A percentile compares a stretch with the other conserved stretches of the same genome.
phyloP scores from a whole-genome alignment of 1,284 basidiomycete genomes.

The Xanthoconium separans region DNA sequence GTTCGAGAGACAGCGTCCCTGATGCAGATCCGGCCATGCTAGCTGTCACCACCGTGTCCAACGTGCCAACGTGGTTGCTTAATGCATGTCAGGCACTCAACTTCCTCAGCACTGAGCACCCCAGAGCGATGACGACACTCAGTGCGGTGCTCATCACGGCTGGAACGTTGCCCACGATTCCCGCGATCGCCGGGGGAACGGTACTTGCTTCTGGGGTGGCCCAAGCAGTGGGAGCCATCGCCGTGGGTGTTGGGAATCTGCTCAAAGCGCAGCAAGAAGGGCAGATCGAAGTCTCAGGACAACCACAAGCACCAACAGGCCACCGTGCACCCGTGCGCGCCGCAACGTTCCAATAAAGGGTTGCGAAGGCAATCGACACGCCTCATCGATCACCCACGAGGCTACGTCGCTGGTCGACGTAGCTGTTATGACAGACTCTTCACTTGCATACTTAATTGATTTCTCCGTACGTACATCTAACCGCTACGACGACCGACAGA shows the following conservation, averaged over 20 bases:
- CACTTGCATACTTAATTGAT: slow-evolving; percentile 24
- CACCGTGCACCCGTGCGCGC: slow-evolving; percentile 31
- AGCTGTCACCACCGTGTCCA: slow-evolving; percentile 52
- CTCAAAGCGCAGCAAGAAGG: slow-evolving; percentile 45
- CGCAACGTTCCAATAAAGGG: slow-evolving; percentile 30
- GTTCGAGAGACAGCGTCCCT: background rate
- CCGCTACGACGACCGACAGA: slow-evolving; percentile 7
- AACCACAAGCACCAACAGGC: slow-evolving; percentile 17
- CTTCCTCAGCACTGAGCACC: slow-evolving; percentile 69
- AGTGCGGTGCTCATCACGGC: slow-evolving; percentile 75
- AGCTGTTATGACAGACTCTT: slow-evolving; percentile 19
- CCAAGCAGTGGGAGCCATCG: slow-evolving; percentile 73
- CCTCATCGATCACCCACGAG: slow-evolving; percentile 4
- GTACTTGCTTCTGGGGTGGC: slow-evolving; percentile 67
- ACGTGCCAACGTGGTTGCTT: slow-evolving; percentile 70
- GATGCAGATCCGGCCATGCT: background rate
- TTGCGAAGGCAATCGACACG: background rate
- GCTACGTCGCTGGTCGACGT: slow-evolving; percentile 27
- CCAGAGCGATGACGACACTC: slow-evolving; percentile 69
- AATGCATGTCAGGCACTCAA: slow-evolving; percentile 74
- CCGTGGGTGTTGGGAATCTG: slow-evolving; percentile 62
- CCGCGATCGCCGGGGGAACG: slow-evolving; percentile 65
- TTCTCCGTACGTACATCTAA: slow-evolving; percentile 10
- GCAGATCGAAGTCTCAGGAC: slow-evolving; percentile 31
- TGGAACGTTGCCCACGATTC: slow-evolving; percentile 68